phyloP scores from a whole-genome alignment of 2,329 filamentous ascomycete genomes.

The Pleurostoma richardsiae region DNA sequence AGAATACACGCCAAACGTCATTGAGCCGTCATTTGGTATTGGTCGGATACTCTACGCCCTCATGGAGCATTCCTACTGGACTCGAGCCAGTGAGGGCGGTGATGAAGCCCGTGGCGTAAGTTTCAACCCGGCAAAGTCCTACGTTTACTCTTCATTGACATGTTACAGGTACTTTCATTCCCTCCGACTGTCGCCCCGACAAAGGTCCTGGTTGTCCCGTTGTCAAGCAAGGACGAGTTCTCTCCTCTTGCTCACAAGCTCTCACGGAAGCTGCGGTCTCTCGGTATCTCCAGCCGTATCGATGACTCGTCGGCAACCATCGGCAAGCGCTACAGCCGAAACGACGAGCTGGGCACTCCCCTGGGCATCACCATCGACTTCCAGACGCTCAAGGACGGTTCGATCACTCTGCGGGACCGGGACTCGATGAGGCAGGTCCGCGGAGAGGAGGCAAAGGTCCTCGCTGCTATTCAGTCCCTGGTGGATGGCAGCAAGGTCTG shows the following conservation, averaged over 20 bases:
- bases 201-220: slow-evolving; percentile 87
- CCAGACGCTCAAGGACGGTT: slow-evolving; percentile 84
- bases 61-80: slow-evolving; percentile 96
- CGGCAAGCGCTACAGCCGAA: slow-evolving; percentile 89
- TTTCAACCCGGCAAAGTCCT: slow-evolving; percentile 17
- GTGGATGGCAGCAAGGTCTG: slow-evolving; percentile 50
- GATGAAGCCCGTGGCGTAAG: slow-evolving; percentile 84
- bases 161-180: slow-evolving; percentile 57
- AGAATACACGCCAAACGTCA: slow-evolving; percentile 92
- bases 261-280: slow-evolving; percentile 68
- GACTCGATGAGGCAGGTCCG: slow-evolving; percentile 90
- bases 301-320: slow-evolving; percentile 91
- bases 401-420: slow-evolving; percentile 82
- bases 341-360: slow-evolving; percentile 92
- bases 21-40: slow-evolving; percentile 97
- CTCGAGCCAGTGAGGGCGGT: slow-evolving; percentile 61
- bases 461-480: slow-evolving; percentile 61
- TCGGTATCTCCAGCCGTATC: slow-evolving; percentile 77
- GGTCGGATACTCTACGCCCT: slow-evolving; percentile 89
- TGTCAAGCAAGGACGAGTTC: slow-evolving; percentile 79
- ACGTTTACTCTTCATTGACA: slow-evolving; percentile 4
- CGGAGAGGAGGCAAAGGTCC: slow-evolving; percentile 72
- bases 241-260: slow-evolving; percentile 69
- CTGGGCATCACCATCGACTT: slow-evolving; percentile 94
- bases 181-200: slow-evolving; percentile 74